Conservation (phyloP, 805 yeast species). For the Komagataella kurtzmanii region DNA sequence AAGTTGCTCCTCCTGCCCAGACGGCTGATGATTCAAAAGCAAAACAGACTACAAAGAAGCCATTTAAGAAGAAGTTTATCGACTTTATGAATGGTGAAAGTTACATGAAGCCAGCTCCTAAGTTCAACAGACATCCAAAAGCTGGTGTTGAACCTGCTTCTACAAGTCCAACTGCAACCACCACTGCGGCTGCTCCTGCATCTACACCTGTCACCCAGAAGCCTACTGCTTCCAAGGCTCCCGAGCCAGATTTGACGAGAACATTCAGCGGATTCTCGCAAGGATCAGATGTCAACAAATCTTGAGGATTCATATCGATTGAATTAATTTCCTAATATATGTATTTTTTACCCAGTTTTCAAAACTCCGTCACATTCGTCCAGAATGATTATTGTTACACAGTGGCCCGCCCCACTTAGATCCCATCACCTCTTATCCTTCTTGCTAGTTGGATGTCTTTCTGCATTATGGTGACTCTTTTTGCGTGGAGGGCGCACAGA, state of each 20-base stretch:
- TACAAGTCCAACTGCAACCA: slow-evolving; percentile 16
- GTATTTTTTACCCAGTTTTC: not conserved
- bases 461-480: slow-evolving; percentile 76
- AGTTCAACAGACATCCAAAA: not conserved
- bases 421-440: slow-evolving; percentile 43
- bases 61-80: slow-evolving; percentile 21
- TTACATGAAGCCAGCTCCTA: not conserved
- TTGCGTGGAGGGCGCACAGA: slow-evolving; percentile 66
- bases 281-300: slow-evolving; percentile 19
- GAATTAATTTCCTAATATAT: not conserved
- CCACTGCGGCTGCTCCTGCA: slow-evolving; percentile 12
- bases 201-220: slow-evolving; percentile 3
- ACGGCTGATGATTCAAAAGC: slow-evolving; percentile 22
- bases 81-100: slow-evolving; percentile 17
- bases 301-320: slow-evolving; percentile 1
- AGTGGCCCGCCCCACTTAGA: not conserved
- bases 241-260: slow-evolving; percentile 1
- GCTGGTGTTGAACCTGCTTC: not conserved
- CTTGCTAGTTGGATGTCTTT: slow-evolving; percentile 73
- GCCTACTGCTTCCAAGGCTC: slow-evolving; percentile 1
- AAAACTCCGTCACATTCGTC: not conserved
- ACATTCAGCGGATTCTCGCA: slow-evolving; percentile 29
- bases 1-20: slow-evolving; percentile 1
- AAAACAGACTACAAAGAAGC: slow-evolving; percentile 16
- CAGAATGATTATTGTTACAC: not conserved